A percentile compares a stretch with the other conserved stretches of the same genome.
phyloP scores from a whole-genome alignment of 371 early-diverging fungal genomes.

The Haplosporangium sp. region DNA sequence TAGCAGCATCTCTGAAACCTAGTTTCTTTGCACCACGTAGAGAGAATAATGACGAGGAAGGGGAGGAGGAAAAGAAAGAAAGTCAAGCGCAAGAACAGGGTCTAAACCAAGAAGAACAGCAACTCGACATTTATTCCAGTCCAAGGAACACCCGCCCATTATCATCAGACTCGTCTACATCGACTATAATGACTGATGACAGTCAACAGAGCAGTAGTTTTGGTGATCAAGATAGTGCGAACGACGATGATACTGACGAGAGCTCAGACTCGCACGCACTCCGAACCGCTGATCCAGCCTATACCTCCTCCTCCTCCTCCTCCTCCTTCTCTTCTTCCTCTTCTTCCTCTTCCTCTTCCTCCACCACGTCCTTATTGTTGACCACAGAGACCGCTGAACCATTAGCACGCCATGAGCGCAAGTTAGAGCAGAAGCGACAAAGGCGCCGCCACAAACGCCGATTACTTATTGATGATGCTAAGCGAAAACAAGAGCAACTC shows the following conservation, averaged over 20 bases:
- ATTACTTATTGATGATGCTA: slow-evolving; percentile 30
- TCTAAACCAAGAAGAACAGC: not conserved
- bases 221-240: not conserved
- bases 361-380: no score
- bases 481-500: slow-evolving; percentile 44
- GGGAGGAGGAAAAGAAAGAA: not conserved
- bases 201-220: not conserved
- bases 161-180: not conserved
- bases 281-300: no score
- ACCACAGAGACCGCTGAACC: not conserved
- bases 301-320: not conserved
- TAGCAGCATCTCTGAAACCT: no score
- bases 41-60: no score
- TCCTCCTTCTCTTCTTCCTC: not conserved
- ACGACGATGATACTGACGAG: not conserved
- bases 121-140: no score
- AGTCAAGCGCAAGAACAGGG: not conserved
- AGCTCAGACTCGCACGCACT: no score
- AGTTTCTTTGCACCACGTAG: no score
- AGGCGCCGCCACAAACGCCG: slow-evolving; percentile 6
- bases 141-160: not conserved
- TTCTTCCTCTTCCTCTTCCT: no score
- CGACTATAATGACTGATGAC: not conserved
- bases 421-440: not conserved
- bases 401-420: not conserved